A percentile compares a stretch with the other conserved stretches of the same genome.
Evolutionary conservation across 169 alveolate genomes (phyloP).

Genomic region (Ichthyophthirius multifiliis): DNA sequence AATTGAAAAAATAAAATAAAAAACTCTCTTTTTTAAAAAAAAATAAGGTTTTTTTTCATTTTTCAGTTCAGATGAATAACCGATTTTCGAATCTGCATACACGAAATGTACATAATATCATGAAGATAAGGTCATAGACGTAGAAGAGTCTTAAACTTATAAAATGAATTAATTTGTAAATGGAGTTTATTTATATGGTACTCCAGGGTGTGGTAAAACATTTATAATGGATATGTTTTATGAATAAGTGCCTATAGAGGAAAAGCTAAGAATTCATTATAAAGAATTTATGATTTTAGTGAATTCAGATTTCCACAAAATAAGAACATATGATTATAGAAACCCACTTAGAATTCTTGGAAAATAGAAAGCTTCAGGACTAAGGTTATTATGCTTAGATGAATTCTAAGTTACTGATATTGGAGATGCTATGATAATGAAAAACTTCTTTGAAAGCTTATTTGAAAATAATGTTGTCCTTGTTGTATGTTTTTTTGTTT

Average conservation of each 20-base stretch:
- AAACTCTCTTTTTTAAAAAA: not conserved
- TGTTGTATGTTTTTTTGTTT: constrained; percentile 12
- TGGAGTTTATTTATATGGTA: constrained; percentile 82
- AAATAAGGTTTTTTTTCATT: not conserved
- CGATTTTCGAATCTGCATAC: not conserved
- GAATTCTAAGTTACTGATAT: constrained; percentile 89
- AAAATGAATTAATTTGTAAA: constrained; percentile 21
- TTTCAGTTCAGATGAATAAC: not conserved
- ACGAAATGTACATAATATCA: not conserved
- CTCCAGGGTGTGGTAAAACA: constrained; percentile 88
- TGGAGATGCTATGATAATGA: constrained; percentile 88
- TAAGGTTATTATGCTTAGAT: constrained; percentile 81
- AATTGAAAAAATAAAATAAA: not conserved
- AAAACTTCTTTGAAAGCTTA: constrained; percentile 80
- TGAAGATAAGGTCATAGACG: not conserved
- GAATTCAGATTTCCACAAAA: constrained; percentile 51
- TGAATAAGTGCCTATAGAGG: constrained; percentile 45
- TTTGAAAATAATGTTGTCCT: constrained; percentile 59
- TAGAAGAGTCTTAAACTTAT: not conserved
- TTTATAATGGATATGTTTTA: constrained; percentile 81
- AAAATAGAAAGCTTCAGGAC: constrained; percentile 47
- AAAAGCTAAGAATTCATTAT: constrained; percentile 72
- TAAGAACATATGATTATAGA: constrained; percentile 37
- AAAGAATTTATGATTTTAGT: constrained; percentile 82
- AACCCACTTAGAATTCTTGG: constrained; percentile 84